Percentiles rank a stretch among this genome's conserved stretches.
These are phyloP conservation scores for Populus trichocarpa DNA, from an alignment of 441 rosid genomes.

Conservation along the genomic window DNA sequence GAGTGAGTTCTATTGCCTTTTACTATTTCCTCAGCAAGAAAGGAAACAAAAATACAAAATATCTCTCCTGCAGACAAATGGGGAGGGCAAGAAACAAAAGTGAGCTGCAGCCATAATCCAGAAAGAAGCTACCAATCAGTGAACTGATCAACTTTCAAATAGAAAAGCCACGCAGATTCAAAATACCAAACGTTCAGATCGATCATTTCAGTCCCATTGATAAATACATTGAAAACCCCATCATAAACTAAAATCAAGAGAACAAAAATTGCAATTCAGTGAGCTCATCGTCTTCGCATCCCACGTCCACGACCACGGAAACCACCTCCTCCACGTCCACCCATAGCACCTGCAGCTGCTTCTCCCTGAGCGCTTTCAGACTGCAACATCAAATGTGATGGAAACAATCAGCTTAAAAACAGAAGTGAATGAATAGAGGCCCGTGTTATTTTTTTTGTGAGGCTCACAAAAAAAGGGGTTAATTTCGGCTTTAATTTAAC, in stretches of 20 bases:
- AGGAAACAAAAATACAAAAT: neutral
- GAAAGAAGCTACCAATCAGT: neutral
- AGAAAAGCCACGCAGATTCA: neutral
- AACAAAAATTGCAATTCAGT: neutral
- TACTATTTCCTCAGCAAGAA: neutral
- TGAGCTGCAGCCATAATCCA: neutral
- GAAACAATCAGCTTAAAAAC: neutral
- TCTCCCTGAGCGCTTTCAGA: slow-evolving; percentile 99
- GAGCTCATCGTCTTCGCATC: slow-evolving; percentile 82
- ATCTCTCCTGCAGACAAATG: neutral
- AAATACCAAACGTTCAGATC: neutral
- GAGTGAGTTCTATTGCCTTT: neutral
- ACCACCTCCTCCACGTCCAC: slow-evolving; percentile 74
- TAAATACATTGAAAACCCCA: neutral
- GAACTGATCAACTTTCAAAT: neutral
- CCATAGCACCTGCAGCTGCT: slow-evolving; percentile 91
- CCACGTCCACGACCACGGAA: slow-evolving; percentile 94
- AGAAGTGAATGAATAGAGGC: too few species aligned
- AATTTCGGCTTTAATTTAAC: neutral
- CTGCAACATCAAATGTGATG: slow-evolving; percentile 34
- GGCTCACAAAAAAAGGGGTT: too few species aligned
- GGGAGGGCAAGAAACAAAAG: neutral
- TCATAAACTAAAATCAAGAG: neutral
- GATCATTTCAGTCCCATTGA: neutral
- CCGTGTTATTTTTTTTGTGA: too few species aligned